These are phyloP conservation scores for Fusarium zealandicum DNA, from an alignment of 2,329 filamentous ascomycete genomes.

Conservation along the genomic window DNA sequence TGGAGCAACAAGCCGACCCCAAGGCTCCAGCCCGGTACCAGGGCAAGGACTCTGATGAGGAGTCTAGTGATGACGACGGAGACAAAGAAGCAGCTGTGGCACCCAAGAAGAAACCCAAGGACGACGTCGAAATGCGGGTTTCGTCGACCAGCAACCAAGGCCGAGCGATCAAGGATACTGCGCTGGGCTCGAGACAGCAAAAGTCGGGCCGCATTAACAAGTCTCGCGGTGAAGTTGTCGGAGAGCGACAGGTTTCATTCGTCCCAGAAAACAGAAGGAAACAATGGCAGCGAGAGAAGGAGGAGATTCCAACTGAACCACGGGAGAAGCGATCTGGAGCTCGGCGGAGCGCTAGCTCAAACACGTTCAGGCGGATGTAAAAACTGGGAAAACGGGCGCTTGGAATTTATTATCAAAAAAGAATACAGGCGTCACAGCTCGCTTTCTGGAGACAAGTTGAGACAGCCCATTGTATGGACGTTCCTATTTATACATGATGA, in stretches of 20 bases:
- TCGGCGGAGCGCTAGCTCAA: slow-evolving; percentile 77
- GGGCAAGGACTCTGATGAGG: slow-evolving; percentile 53
- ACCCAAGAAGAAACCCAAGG: slow-evolving; percentile 40
- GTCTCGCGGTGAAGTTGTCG: slow-evolving; percentile 59
- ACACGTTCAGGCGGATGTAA: slow-evolving; percentile 75
- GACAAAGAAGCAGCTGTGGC: slow-evolving; percentile 36
- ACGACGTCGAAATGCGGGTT: slow-evolving; percentile 68
- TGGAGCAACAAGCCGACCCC: slow-evolving; percentile 45
- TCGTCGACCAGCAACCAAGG: slow-evolving; percentile 72
- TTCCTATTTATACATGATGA: slow-evolving; percentile 43
- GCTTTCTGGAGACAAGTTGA: slow-evolving; percentile 34
- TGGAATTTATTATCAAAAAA: slow-evolving; percentile 33
- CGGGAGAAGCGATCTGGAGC: slow-evolving; percentile 48
- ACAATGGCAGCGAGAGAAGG: slow-evolving; percentile 49
- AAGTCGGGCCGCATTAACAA: slow-evolving; percentile 58
- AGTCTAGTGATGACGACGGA: slow-evolving; percentile 53
- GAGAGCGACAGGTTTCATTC: slow-evolving; percentile 76
- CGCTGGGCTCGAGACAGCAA: slow-evolving; percentile 63
- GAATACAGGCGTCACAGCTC: slow-evolving; percentile 37
- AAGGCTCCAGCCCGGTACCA: slow-evolving; percentile 50
- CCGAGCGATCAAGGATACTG: slow-evolving; percentile 61
- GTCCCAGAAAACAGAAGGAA: slow-evolving; percentile 66
- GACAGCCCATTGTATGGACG: slow-evolving; percentile 33
- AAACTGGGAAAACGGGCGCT: slow-evolving; percentile 38
- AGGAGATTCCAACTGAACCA: slow-evolving; percentile 38